Evolutionary conservation across 257 asterid species (phyloP).

Genomic region (Linaria vulgaris): DNA sequence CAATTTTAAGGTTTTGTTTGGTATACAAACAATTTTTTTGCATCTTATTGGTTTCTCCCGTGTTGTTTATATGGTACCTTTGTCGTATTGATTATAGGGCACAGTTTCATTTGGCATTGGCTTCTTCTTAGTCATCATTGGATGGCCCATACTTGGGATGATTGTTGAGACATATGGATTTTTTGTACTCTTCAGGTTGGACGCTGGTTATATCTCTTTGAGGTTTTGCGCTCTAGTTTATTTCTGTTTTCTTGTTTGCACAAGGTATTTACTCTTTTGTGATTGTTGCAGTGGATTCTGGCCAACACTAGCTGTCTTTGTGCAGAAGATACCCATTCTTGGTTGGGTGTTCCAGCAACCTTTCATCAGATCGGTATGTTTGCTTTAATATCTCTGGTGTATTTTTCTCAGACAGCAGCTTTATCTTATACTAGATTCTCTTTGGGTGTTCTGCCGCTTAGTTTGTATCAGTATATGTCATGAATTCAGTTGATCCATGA

Average conservation of each 20-base stretch:
- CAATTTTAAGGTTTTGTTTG: conserved; percentile 64
- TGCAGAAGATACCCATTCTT: conserved; percentile 86
- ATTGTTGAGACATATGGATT: conserved; percentile 94
- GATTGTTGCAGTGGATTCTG: conserved; percentile 88
- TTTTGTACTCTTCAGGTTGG: conserved; percentile 87
- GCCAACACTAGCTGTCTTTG: conserved; percentile 91
- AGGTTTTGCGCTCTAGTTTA: conserved; percentile 1
- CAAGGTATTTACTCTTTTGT: conserved; percentile 17
- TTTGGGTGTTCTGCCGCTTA: conserved; percentile 9
- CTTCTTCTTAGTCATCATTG: conserved; percentile 80
- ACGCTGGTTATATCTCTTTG: conserved; percentile 10
- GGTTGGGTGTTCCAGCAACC: conserved; percentile 98
- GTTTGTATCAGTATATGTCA: background rate
- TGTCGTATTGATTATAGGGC: conserved; percentile 51
- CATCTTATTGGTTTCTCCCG: background rate
- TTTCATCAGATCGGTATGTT: conserved; percentile 80
- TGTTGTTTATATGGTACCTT: conserved; percentile 17
- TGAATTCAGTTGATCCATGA: background rate
- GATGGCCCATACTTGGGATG: conserved; percentile 96
- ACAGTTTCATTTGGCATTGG: conserved; percentile 76
- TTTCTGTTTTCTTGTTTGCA: conserved; percentile 23
- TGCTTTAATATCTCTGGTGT: conserved; percentile 21
- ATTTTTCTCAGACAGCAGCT: conserved; percentile 6
- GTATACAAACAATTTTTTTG: background rate
- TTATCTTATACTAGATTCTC: conserved; percentile 1